Percentiles rank a stretch among this genome's conserved stretches.
phyloP scores from a whole-genome alignment of 73 alveolate genomes.

The Paramecium bursaria region DNA sequence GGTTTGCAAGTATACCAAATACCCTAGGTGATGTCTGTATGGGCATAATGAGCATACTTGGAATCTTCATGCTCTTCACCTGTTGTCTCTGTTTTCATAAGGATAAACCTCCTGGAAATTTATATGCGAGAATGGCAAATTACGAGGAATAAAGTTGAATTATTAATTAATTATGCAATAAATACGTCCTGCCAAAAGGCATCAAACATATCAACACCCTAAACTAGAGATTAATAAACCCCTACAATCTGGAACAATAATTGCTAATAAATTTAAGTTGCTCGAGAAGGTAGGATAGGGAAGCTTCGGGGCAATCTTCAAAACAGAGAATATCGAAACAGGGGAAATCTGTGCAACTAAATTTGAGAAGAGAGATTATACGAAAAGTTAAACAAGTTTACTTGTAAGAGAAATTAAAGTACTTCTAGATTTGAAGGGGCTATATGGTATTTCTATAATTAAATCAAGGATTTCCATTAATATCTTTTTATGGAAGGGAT shows the following conservation, averaged over 20 bases:
- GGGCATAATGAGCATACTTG: too few relatives aligned
- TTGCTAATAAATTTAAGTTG: conserved; percentile 62
- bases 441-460: neutral
- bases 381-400: conserved; percentile 50
- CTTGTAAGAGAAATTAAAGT: conserved; percentile 68
- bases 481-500: conserved; percentile 69
- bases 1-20: too few relatives aligned
- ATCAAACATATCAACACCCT: too few relatives aligned
- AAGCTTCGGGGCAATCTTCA: conserved; percentile 64
- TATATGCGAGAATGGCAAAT: too few relatives aligned
- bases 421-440: conserved; percentile 62
- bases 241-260: conserved; percentile 40
- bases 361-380: conserved; percentile 53
- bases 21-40: too few relatives aligned
- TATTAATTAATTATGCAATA: too few relatives aligned
- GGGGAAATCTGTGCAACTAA: conserved; percentile 67
- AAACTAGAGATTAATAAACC: too few relatives aligned
- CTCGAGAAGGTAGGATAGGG: conserved; percentile 69
- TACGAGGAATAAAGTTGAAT: too few relatives aligned
- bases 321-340: conserved; percentile 65
- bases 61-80: too few relatives aligned
- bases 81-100: too few relatives aligned
- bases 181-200: too few relatives aligned
- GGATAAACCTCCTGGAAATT: too few relatives aligned
- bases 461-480: conserved; percentile 69